These are phyloP conservation scores for Chenopodium formosanum DNA, from an alignment of 148 eudicot genomes.

Conservation along the genomic window DNA sequence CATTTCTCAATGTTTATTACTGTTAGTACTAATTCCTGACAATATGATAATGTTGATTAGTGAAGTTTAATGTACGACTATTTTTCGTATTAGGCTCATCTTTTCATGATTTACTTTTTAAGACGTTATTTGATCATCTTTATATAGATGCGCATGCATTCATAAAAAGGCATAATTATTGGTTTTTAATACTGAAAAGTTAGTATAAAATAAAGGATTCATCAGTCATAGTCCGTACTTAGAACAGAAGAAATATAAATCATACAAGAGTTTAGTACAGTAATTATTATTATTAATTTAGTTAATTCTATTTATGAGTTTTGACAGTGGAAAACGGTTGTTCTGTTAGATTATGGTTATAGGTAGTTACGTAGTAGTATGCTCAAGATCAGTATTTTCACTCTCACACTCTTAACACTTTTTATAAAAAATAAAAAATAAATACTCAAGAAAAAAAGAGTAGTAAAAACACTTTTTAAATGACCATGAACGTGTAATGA, in stretches of 20 bases:
- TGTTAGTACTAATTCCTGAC: conserved; percentile 1
- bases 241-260: neutral
- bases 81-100: conserved; percentile 13
- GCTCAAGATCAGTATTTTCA: no score
- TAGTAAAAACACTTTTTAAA: no score
- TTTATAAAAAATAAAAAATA: no score
- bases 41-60: conserved; percentile 13
- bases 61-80: conserved; percentile 8
- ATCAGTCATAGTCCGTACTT: neutral
- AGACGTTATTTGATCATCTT: neutral
- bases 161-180: conserved; percentile 5
- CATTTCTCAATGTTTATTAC: neutral
- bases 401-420: no score
- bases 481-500: no score
- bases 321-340: neutral
- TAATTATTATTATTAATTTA: no score
- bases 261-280: neutral
- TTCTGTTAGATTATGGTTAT: conserved; percentile 12
- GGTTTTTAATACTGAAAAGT: conserved; percentile 16
- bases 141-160: conserved; percentile 30
- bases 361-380: neutral
- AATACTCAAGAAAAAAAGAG: no score
- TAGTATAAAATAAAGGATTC: neutral
- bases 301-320: neutral
- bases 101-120: conserved; percentile 25